These are phyloP conservation scores for Penicillium sclerotigenum DNA, from an alignment of 2,329 filamentous ascomycete species.

Conservation along the genomic window DNA sequence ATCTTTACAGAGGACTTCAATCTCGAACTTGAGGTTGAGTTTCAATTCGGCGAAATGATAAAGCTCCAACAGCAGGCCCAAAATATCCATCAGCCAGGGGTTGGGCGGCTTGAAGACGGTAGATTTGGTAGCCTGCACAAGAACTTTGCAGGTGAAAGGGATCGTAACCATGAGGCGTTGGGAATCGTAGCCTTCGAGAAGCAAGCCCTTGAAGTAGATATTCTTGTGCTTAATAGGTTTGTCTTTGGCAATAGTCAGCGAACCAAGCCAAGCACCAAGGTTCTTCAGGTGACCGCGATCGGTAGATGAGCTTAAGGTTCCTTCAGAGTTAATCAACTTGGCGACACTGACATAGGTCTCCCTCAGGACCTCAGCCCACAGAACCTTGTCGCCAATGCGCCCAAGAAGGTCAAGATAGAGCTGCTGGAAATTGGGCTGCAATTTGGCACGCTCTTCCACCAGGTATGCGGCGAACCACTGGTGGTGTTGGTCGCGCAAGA, in stretches of 20 bases:
- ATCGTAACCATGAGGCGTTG: constrained; percentile 90
- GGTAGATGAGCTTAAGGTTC: constrained; percentile 75
- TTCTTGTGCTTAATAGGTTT: constrained; percentile 95
- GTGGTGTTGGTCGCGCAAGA: constrained; percentile 75
- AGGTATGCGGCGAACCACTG: constrained; percentile 97
- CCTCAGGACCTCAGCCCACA: constrained; percentile 86
- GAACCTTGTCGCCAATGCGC: constrained; percentile 70
- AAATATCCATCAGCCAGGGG: constrained; percentile 96
- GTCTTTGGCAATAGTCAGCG: constrained; percentile 86
- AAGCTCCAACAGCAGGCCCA: constrained; percentile 84
- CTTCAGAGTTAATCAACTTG: constrained; percentile 84
- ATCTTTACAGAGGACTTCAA: constrained; percentile 93
- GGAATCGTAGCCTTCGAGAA: constrained; percentile 90
- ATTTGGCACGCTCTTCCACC: constrained; percentile 92
- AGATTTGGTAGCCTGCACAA: constrained; percentile 79
- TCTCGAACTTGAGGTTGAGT: constrained; percentile 96
- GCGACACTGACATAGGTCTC: constrained; percentile 88
- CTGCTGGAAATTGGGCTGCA: constrained; percentile 94
- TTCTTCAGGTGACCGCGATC: constrained; percentile 91
- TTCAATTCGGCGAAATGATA: constrained; percentile 93
- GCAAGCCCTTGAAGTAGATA: constrained; percentile 92
- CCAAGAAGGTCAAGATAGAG: constrained; percentile 88
- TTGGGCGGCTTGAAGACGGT: constrained; percentile 92
- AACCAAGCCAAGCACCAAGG: constrained; percentile 87
- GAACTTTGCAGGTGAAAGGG: constrained; percentile 94